Base-by-base conservation (phyloP, 2,329 filamentous ascomycete genomes). In the Phyllosticta paracitricarpa region DNA sequence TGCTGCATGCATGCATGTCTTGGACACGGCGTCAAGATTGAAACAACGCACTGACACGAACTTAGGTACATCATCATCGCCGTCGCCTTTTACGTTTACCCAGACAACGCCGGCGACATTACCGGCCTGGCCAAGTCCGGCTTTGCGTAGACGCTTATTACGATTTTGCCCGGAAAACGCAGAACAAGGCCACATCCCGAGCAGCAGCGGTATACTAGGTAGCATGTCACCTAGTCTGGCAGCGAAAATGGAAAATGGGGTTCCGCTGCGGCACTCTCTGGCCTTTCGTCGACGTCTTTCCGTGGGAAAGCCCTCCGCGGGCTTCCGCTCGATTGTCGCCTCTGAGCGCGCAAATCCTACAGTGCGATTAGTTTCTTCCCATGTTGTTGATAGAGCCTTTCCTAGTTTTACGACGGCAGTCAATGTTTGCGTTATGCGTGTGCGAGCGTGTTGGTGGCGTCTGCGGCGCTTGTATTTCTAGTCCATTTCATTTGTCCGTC, bases 31-130 rank as follows among this genome's bases (percentile, higher is more conserved):
- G n/a, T 28, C 51, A 48, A 48, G 14, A 17, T 48, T 48, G 14
- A 48, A 48, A 48, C 40, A 48, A 48, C 14, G 4, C n/a, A 48
- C 40, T 48, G 40, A 48, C 40, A 48, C 40, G n/a, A 48, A 4
- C 7, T n/a, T 17, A 48, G 40, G 56, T 85, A 85, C 67, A 76
- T 79, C 62, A 84, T 85, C 62, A 84, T 85, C 62, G 82, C 80
- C 2, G 72, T 84, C 51, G 82, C 82, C 4, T 85, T 85, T 69
- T 81, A 80, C 69, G 82, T 85, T 57, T 84, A 84, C 68, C 82
- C 82, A 2, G 82, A 84, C 64, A 73, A 81, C 64, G 78, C 75
- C 3, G 71, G 71, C 51, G 67, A 72, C 51, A 65, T 72, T 33
- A 66, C 67, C 48, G 22, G 54, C 19, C 30, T 58, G 30, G 57